Evolutionary conservation across 2,329 filamentous ascomycete genomes (phyloP), one percentile per base, ranked within the genome.

Genomic region (Aspergillus sp.): DNA sequence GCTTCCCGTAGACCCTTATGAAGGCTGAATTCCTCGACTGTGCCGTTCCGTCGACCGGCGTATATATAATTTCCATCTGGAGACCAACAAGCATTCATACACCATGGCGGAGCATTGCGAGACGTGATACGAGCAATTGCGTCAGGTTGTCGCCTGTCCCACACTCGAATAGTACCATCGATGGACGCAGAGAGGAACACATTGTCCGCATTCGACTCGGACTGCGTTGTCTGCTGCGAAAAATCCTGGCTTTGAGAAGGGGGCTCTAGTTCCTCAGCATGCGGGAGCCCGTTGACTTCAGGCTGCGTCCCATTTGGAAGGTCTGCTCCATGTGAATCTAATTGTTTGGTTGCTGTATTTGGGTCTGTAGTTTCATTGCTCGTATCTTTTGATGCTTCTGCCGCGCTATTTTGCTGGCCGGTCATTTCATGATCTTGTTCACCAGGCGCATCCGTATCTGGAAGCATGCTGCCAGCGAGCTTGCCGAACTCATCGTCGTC

Each of bases 11-110:
- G 77, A 1, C 84, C 79, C 60, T 90, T 89, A 64, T 93, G 88
- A 15, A 98, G 76, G 60, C 83, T 89, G 69, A 87, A 98, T 68
- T 98, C 93, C 58, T 98, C 93, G 0, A 98, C 93, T 0, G 89
- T 94, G 45, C 89, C 81, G 67, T 97, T 97, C 49, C 93, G 79
- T 23, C 93, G 78, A 0, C 93, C 93, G 0, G 87, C 90, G 69
- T 95, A 98, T 59, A 98, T 90, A 68, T 82, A 89, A 69, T 97
- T 97, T 12, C 93, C 93, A 64, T 96, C 88, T 0, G 90, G 90
- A 47, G 86, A 91, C 93, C 93, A 98, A 72, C 90, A 95, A 1
- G 90, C 89, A 56, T 88, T 90, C 83, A 95, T 96, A 68, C 91
- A 97, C 91, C 91, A 98, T 0, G 91, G 93, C 1, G 93, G 91